Evolutionary conservation across 495 filamentous ascomycete species (phyloP).

Genomic region (Penicilliopsis zonata): DNA sequence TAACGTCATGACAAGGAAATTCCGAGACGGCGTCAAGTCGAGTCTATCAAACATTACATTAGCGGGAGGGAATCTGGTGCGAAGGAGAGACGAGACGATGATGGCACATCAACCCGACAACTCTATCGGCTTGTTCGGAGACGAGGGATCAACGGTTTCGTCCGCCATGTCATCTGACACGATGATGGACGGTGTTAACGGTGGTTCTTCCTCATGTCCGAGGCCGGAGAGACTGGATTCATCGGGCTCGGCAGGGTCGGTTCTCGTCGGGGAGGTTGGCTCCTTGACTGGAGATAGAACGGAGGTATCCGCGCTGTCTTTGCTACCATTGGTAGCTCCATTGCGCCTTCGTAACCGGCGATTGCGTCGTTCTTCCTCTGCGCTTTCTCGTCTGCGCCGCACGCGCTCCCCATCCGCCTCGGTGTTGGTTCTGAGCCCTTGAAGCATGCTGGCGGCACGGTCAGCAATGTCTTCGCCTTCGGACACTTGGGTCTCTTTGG

Average conservation of each 20-base stretch:
- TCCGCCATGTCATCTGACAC: too few relatives aligned
- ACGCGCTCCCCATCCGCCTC: slow-evolving; percentile 44
- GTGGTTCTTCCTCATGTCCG: slow-evolving; percentile 12
- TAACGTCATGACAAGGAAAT: slow-evolving; percentile 11
- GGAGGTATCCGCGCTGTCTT: slow-evolving; percentile 31
- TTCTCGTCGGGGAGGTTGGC: slow-evolving; percentile 16
- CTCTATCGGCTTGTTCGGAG: slow-evolving; percentile 17
- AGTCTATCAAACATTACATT: slow-evolving; percentile 32
- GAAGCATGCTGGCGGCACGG: slow-evolving; percentile 69
- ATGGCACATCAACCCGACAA: slow-evolving; percentile 14
- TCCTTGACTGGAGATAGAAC: slow-evolving; percentile 21
- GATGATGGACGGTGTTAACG: slow-evolving; percentile 23
- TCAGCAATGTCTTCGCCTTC: slow-evolving; percentile 69
- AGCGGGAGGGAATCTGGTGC: slow-evolving; percentile 1
- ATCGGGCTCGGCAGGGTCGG: slow-evolving; percentile 13
- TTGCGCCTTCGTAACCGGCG: slow-evolving; percentile 48
- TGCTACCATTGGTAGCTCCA: slow-evolving; percentile 29
- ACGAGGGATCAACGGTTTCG: slow-evolving; percentile 15
- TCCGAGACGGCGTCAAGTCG: slow-evolving; percentile 22
- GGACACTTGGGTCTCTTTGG: slow-evolving; percentile 29
- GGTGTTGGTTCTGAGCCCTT: slow-evolving; percentile 60
- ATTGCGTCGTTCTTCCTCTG: slow-evolving; percentile 55
- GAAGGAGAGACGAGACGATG: slow-evolving; percentile 1
- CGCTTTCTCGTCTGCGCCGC: slow-evolving; percentile 51
- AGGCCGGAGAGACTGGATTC: slow-evolving; percentile 15